Conservation (phyloP, 129 eudicot species). For the Oenanthe sinensis region DNA sequence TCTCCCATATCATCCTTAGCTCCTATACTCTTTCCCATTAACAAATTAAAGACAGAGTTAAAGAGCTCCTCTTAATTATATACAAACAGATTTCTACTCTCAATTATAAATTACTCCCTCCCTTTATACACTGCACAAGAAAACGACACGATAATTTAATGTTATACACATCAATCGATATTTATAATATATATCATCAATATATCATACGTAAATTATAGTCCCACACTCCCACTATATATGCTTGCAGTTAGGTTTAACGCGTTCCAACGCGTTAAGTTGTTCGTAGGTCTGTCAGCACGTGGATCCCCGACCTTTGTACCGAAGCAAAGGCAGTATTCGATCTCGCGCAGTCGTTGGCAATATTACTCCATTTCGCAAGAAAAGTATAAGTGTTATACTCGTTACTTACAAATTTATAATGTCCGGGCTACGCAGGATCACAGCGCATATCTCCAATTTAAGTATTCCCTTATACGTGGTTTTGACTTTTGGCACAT, state of each 20-base stretch:
- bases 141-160: no score
- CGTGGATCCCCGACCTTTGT: background rate
- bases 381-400: background rate
- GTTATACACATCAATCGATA: no score
- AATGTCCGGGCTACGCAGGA: no score
- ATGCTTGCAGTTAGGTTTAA: background rate
- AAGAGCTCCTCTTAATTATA: background rate
- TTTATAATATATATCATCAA: no score
- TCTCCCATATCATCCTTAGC: conserved; percentile 13
- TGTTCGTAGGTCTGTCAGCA: background rate
- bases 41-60: background rate
- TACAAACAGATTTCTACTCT: background rate
- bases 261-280: background rate
- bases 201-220: background rate
- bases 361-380: background rate
- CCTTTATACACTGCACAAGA: no score
- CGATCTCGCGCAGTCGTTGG: background rate
- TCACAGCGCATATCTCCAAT: no score
- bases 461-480: no score
- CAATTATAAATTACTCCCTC: no score
- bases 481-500: no score
- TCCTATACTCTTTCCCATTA: conserved; percentile 16
- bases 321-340: background rate
- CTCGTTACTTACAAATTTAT: background rate
- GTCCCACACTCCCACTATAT: background rate